A percentile compares a stretch with the other conserved stretches of the same genome.
Evolutionary conservation across 768 basidiomycete species (phyloP).

Genomic region (Coprinopsis sp.): DNA sequence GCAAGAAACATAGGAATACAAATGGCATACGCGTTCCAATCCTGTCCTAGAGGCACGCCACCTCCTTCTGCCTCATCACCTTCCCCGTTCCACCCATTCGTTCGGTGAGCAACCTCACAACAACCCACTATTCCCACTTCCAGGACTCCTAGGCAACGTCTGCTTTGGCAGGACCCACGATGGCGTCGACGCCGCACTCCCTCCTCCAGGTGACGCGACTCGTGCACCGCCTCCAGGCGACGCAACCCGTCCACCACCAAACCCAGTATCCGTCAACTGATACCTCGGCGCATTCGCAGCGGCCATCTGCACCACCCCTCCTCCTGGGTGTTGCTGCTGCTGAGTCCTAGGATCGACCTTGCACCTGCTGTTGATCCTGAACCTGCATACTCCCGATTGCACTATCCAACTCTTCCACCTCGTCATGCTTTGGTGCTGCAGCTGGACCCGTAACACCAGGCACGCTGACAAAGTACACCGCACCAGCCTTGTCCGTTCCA

Average conservation of each 20-base stretch:
- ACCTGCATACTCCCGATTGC: conserved; percentile 7
- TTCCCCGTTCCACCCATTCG: too few species aligned
- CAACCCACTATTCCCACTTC: too few species aligned
- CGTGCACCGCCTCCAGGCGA: background rate
- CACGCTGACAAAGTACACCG: conserved; percentile 77
- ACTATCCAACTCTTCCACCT: background rate
- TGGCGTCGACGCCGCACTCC: conserved; percentile 24
- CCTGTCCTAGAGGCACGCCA: too few species aligned
- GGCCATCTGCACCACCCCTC: background rate
- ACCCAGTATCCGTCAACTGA: conserved; percentile 8
- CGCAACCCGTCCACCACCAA: background rate
- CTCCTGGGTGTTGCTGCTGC: conserved; percentile 15
- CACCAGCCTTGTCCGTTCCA: conserved; percentile 66
- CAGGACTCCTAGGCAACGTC: conserved; percentile 5
- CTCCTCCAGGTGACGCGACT: conserved; percentile 17
- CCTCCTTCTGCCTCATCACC: too few species aligned
- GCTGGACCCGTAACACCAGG: conserved; percentile 61
- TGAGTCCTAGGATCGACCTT: too few species aligned
- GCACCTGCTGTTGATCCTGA: conserved; percentile 22
- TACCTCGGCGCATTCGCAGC: conserved; percentile 2
- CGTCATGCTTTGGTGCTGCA: conserved; percentile 1
- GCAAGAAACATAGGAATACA: too few species aligned
- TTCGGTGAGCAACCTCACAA: too few species aligned
- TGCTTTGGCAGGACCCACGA: conserved; percentile 47
- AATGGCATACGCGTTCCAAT: too few species aligned